Base-by-base conservation (phyloP, 768 basidiomycete species). In the Atractiella rhizophila region DNA sequence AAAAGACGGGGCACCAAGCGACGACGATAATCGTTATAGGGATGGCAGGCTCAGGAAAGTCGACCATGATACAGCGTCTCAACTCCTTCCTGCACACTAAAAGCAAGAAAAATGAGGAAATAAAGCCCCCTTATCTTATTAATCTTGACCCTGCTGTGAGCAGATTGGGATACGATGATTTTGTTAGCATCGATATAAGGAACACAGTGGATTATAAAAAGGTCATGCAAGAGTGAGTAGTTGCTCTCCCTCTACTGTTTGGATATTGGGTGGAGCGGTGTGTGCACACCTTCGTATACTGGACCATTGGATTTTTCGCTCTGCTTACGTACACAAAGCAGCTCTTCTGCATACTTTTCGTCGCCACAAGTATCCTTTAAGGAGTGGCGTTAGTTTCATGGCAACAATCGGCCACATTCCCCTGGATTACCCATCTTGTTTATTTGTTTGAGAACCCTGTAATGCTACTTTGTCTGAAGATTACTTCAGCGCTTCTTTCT, bases 151-250 rank as follows among this genome's bases (percentile, higher is more conserved):
- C 91, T 5, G 91, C 91, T 1, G 88, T 96, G 2, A 67, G 77
- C 7, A 74, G 75, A 44, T 66, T 83, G 29, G 82, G 86, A 2
- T 98, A 83, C 55, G 81, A 85, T 44, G 73, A n/a, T n/a, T n/a
- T n/a, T n/a, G n/a, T 86, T 21, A 96, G 96, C 57, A 94, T 98
- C 46, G 91, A 98, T 58, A 96, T 98, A 38, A 64, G 91, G 47
- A 91, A 98, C 59, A 98, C 91, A 10, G 73, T 98, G 18, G 78
- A 96, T 57, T 98, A 96, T 60, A 71, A 76, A 48, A 78, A 98
- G 60, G 88, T 98, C 51, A 98, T 98, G 91, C 86, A 91, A 69
- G 85, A 94, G 83, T 91, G 66, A 65, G 76, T 74, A 15, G 5
- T 4, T 1, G 4, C 4, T 20, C 19, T 10, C 28, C 9, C 9